Base-by-base conservation (phyloP, 768 basidiomycete genomes). In the Pleurotus djamor region DNA sequence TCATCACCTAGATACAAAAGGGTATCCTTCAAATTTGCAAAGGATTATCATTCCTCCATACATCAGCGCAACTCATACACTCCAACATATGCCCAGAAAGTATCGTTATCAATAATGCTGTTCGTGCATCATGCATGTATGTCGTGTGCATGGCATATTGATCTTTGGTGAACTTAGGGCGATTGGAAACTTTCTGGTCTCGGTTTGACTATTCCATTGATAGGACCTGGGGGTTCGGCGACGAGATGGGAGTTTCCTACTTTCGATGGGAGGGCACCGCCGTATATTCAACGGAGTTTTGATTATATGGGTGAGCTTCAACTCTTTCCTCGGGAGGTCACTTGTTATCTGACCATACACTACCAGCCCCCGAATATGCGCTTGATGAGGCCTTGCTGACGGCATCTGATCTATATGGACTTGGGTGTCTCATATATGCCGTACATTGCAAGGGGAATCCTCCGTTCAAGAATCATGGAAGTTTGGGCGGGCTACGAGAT, bases 111-210 rank as follows among this genome's bases (percentile, higher is more conserved):
- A 99, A 97, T 68, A 83, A 84, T 60, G 86, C 92, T 61, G 95
- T 96, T 59, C 72, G 87, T 69, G 62, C 49, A n/a, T 47, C 45
- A 17, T 47, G 13, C 17, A 16, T 47, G 13, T 17, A 47, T 47
- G 7, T 17, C 7, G 7, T 47, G 10, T 47, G 13, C n/a, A 10
- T 47, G 7, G 14, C 7, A 10, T 47, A 49, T 21, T 28, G 28
- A 1, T 32, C 17, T 28, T 28, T 3, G 21, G 21, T 38, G 17
- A 28, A 34, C 55, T 13, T 65, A 96, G 94, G 96, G 97, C 35
- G 97, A 99, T 72, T 99, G 97, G 97, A 99, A 98, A 74, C 83
- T 99, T 36, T 86, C 90, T 14, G 96, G 94, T 1, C 79, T 99
- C 41, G 93, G 94, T 2, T 76, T 95, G 51, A 94, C 92, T 1